Conservation (phyloP, 106 monocot species). For the Ottelia alismoides region DNA sequence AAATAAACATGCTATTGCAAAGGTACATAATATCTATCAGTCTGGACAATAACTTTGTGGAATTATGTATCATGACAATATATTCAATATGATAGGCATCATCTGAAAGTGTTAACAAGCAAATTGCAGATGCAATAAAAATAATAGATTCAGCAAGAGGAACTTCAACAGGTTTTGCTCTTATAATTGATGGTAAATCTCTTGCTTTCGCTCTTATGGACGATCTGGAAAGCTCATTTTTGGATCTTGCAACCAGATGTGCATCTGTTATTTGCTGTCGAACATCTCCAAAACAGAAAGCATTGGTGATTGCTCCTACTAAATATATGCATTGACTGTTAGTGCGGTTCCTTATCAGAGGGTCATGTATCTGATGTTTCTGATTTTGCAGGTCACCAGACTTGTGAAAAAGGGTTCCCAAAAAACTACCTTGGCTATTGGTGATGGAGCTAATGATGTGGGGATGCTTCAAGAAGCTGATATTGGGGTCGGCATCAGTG, state of each 20-base stretch:
- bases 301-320: slow-evolving; percentile 28
- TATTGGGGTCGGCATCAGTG: slow-evolving; percentile 76
- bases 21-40: slow-evolving; percentile 13
- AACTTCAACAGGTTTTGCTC: slow-evolving; percentile 27
- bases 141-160: slow-evolving; percentile 25
- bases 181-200: slow-evolving; percentile 63
- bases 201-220: slow-evolving; percentile 41
- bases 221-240: slow-evolving; percentile 31
- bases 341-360: too few species aligned
- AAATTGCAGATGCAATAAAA: slow-evolving; percentile 33
- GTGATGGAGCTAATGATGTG: slow-evolving; percentile 83
- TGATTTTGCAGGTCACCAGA: slow-evolving; percentile 66
- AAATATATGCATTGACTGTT: too few species aligned
- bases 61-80: background rate
- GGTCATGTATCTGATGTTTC: too few species aligned
- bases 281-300: slow-evolving; percentile 70
- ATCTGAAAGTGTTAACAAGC: slow-evolving; percentile 27
- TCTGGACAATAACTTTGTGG: background rate
- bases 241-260: slow-evolving; percentile 52
- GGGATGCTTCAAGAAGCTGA: slow-evolving; percentile 86
- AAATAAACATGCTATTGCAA: slow-evolving; percentile 19
- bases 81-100: slow-evolving; percentile 20
- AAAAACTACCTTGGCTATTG: slow-evolving; percentile 62
- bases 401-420: slow-evolving; percentile 44
- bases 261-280: slow-evolving; percentile 77